phyloP scores from a whole-genome alignment of 1,284 basidiomycete genomes.

The Abortiporus biennis region DNA sequence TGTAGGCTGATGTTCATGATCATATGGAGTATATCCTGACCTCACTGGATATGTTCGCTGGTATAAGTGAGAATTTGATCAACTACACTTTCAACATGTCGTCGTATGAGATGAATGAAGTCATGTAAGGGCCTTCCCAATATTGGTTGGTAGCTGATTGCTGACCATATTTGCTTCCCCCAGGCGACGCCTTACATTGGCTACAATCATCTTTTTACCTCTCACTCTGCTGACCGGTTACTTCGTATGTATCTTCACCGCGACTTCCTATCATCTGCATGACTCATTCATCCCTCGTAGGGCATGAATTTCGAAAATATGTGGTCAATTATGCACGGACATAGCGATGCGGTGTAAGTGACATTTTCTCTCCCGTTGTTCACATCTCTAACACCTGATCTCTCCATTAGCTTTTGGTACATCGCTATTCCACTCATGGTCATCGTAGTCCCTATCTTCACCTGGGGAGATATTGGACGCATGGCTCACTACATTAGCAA shows the following conservation, averaged over 20 bases:
- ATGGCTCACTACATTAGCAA: conserved; percentile 41
- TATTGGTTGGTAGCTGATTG: background rate
- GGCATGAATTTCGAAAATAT: conserved; percentile 65
- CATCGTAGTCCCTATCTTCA: conserved; percentile 48
- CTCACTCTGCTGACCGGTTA: conserved; percentile 67
- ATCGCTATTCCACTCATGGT: conserved; percentile 58
- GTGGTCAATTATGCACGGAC: conserved; percentile 36
- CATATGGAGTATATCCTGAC: conserved; percentile 65
- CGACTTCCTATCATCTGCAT: background rate
- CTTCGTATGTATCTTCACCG: conserved; percentile 41
- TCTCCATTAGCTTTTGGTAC: conserved; percentile 68
- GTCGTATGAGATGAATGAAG: conserved; percentile 66
- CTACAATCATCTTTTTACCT: conserved; percentile 66
- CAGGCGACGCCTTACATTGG: conserved; percentile 51
- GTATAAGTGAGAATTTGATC: conserved; percentile 63
- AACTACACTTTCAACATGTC: conserved; percentile 64
- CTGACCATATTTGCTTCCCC: too few species aligned
- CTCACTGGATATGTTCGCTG: conserved; percentile 63
- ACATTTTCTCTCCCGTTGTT: conserved; percentile 2
- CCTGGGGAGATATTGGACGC: conserved; percentile 44
- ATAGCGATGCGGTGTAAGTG: conserved; percentile 48
- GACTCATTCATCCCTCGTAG: conserved; percentile 23
- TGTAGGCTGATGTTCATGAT: conserved; percentile 60
- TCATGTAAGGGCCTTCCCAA: conserved; percentile 44
- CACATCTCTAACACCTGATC: background rate